Base-by-base conservation (phyloP, 208 protist species). In the Acanthamoeba royreba region DNA sequence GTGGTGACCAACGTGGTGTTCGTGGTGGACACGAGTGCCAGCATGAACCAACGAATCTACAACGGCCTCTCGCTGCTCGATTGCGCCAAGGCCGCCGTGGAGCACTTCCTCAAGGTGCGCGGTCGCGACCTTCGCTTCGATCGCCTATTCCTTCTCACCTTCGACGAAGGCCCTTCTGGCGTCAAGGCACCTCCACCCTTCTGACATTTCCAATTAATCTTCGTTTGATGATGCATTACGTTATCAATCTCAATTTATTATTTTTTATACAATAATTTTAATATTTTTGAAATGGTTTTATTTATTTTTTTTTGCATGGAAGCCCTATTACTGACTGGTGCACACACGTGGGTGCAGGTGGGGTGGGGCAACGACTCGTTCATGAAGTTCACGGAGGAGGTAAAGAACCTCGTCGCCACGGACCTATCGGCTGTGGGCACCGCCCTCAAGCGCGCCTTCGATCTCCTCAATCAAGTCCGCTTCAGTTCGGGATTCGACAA, bases 41-140 rank as follows among this genome's bases (percentile, higher is more conserved):
- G 72, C n/a, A 96, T 96, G 94, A 91, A 85, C 31, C 94, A 96
- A 90, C 92, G 89, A 28, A 94, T 74, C 7, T 40, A 74, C 9
- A 93, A 94, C 69, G 94, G 94, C 13, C 86, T 96, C 46, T 72
- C 55, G 46, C 49, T 96, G 13, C 90, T 96, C 13, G 94, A 96
- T 89, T 94, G 92, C 53, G 17, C 92, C 42, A 96, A 96, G 45
- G 93, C 86, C 9, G 94, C 94, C 4, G 86, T 96, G 9, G 94
- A 96, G 63, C 94, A 96, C 31, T 96, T 96, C 66, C 77, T 96
- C 46, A 96, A 96, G 77, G 93, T 93, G 35, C 61, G 94, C 28
- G 77, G 81, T 52, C 92, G 93, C 25, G 94, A 94, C 61, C 86
- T 95, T n/a, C 49, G 93, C n/a, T 93, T 49, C 47, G 94, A 96